Percentiles rank a stretch among this genome's conserved stretches.
phyloP scores from a whole-genome alignment of 2,329 filamentous ascomycete species.

The Fusarium sp. region DNA sequence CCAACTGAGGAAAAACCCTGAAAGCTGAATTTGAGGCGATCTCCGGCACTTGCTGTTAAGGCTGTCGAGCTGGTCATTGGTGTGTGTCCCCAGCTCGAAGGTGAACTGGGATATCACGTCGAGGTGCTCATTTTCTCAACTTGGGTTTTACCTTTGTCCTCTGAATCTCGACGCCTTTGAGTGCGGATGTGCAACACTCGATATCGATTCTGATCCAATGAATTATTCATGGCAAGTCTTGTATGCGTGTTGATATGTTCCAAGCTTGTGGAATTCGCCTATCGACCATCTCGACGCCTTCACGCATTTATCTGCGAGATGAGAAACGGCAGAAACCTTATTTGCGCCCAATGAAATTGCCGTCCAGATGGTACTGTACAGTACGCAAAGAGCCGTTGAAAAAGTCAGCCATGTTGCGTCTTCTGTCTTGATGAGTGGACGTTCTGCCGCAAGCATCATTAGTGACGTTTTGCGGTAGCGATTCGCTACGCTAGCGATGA shows the following conservation, averaged over 20 bases:
- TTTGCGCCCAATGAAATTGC: constrained; percentile 17
- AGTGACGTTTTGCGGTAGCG: constrained; percentile 26
- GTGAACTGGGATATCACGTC: background rate
- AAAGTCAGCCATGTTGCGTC: constrained; percentile 5
- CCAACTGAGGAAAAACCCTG: constrained; percentile 10
- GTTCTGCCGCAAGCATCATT: constrained; percentile 33
- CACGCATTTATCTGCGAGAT: constrained; percentile 8
- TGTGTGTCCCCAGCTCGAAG: background rate
- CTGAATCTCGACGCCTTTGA: background rate
- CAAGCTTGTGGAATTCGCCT: background rate
- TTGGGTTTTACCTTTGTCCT: background rate
- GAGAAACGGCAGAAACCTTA: constrained; percentile 30
- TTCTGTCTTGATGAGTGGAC: background rate
- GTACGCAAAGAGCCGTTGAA: constrained; percentile 17
- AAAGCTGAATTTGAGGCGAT: constrained; percentile 35
- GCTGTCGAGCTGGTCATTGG: constrained; percentile 1
- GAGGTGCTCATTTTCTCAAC: background rate
- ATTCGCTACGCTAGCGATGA: constrained; percentile 9
- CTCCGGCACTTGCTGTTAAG: constrained; percentile 12
- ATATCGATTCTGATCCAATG: background rate
- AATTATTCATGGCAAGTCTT: background rate
- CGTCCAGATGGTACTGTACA: background rate
- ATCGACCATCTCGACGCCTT: constrained; percentile 5
- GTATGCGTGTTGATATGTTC: background rate
- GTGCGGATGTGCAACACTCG: background rate